A percentile compares a stretch with the other conserved stretches of the same genome.
phyloP scores from a whole-genome alignment of 257 asterid genomes.

The Salvia rosmarinus region DNA sequence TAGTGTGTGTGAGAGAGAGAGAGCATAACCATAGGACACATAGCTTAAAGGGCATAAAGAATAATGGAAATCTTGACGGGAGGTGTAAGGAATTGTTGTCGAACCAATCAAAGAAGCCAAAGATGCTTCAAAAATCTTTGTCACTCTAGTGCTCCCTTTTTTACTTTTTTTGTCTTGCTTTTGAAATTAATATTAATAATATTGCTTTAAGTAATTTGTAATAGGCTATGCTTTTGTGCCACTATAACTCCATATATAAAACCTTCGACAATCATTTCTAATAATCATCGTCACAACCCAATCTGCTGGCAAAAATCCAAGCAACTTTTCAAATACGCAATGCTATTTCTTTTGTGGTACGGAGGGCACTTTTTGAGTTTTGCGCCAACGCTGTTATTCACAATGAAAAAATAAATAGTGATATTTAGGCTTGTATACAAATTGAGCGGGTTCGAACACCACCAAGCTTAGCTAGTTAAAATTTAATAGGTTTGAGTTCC shows the following conservation, averaged over 20 bases:
- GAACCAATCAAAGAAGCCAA: conserved; percentile 34
- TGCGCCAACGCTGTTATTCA: no score
- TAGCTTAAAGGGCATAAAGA: conserved; percentile 17
- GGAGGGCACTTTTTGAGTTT: background rate
- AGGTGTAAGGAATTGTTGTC: conserved; percentile 29
- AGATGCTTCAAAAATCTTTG: conserved; percentile 26
- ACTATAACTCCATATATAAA: conserved; percentile 24
- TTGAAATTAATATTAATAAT: background rate
- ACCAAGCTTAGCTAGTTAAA: no score
- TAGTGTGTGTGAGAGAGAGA: background rate
- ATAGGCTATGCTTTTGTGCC: conserved; percentile 40
- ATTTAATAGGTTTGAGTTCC: no score
- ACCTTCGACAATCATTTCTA: conserved; percentile 30
- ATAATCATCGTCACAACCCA: conserved; percentile 23
- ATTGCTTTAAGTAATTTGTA: conserved; percentile 10
- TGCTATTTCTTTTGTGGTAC: background rate
- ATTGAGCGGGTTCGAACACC: no score
- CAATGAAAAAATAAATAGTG: no score
- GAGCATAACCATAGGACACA: background rate
- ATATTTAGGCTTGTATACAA: no score
- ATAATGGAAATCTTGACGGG: conserved; percentile 35
- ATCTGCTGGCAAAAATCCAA: conserved; percentile 33
- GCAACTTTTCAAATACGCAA: conserved; percentile 31
- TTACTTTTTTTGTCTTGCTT: conserved; percentile 21
- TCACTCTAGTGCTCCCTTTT: conserved; percentile 28